Evolutionary conservation across 2,329 filamentous ascomycete genomes (phyloP).

Genomic region (Penicillium vulpinum): DNA sequence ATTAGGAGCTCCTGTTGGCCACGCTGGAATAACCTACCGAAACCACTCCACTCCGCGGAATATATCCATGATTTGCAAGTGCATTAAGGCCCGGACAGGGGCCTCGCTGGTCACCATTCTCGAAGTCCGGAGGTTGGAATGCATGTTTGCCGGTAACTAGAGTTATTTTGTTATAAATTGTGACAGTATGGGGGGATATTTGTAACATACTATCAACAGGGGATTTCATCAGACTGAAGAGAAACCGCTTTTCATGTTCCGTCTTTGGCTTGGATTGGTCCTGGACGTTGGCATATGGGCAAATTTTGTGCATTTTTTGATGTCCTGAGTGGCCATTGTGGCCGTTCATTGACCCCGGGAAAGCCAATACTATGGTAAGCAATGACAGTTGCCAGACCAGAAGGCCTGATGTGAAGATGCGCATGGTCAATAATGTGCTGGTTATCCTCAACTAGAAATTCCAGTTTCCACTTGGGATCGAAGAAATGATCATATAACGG

Average conservation of each 20-base stretch:
- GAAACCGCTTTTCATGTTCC: constrained; percentile 25
- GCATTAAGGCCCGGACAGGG: constrained; percentile 47
- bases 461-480: not conserved
- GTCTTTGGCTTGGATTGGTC: not conserved
- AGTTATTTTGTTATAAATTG: not conserved
- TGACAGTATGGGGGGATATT: not conserved
- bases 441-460: not conserved
- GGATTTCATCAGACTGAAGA: constrained; percentile 21
- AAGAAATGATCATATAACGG: not conserved
- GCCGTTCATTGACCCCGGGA: constrained; percentile 7
- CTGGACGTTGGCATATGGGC: constrained; percentile 21
- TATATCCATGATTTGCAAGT: constrained; percentile 46
- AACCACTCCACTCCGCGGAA: constrained; percentile 43
- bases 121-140: constrained; percentile 37
- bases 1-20: not conserved
- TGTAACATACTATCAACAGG: constrained; percentile 30
- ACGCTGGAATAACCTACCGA: constrained; percentile 18
- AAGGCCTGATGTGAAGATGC: constrained; percentile 4
- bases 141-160: constrained; percentile 37
- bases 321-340: constrained; percentile 8
- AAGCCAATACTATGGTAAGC: constrained; percentile 5
- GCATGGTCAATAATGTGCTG: constrained; percentile 10
- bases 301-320: constrained; percentile 15
- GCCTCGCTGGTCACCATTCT: constrained; percentile 40
- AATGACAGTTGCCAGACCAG: constrained; percentile 15